Base-by-base conservation (phyloP, 495 filamentous ascomycete species). In the Pseudoneurospora amorphoporcata region DNA sequence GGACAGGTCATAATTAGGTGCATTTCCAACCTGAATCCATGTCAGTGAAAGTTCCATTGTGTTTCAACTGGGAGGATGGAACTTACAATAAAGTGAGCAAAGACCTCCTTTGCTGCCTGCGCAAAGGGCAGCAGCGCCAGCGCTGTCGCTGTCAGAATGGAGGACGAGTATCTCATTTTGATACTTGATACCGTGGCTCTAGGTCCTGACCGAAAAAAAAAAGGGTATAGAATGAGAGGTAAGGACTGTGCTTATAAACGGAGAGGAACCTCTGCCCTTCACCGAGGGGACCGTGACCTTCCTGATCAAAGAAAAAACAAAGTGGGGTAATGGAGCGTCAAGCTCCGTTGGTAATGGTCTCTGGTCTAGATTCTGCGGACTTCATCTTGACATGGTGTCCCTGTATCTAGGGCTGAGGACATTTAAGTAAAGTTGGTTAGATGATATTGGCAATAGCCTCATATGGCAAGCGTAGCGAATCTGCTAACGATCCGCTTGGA, bases 1-100 rank as follows among this genome's bases (percentile, higher is more conserved):
- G 23, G 76, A 70, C 6, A 77, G 45, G 6, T 79, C 82, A 87
- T 88, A 72, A 87, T 77, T 6, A 83, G 83, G 53, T 16, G 72
- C 39, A 39, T 78, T 78, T 42, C 77, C 77, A 23, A 75, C 45
- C 75, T 77, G 43, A 8, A 39, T 23, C 37, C 10, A 39, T 39
- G 14, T 19, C 19, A 17, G 32, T 47, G 71, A 16, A 47, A 65
- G 6, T 70, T 19, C 8, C 39, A 23, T 19, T 68, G 9, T 3
- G 10, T 39, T 14, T 7, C 16, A 40, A 14, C 8, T 7, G 8
- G 9, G 1, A 9, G 5, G 68, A 16, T 32, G 58, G 14, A 12
- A 16, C 75, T 68, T n/a, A 77, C 76, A 41, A 78, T 78, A 19
- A 78, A 39, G 61, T 78, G 76, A 8, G 76, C 75, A 71, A 78